phyloP scores from a whole-genome alignment of 2,329 filamentous ascomycete species.

The Arthrobotrys pseudoclavata region DNA sequence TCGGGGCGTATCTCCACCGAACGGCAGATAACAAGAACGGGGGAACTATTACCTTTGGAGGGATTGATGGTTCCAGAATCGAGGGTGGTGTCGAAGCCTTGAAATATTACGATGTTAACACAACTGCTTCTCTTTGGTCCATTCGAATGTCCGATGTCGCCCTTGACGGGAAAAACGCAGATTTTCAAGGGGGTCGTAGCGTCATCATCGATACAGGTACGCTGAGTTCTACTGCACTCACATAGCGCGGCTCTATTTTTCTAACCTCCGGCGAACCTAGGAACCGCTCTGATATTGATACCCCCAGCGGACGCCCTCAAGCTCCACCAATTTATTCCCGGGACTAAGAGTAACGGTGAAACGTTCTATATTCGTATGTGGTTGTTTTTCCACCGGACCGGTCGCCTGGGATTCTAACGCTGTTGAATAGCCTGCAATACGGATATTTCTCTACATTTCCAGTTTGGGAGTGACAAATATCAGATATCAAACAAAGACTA shows the following conservation, averaged over 20 bases:
- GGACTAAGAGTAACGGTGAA: slow-evolving; percentile 72
- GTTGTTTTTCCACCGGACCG: not conserved
- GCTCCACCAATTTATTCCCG: slow-evolving; percentile 78
- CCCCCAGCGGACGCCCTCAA: slow-evolving; percentile 76
- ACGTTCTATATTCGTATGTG: slow-evolving; percentile 70
- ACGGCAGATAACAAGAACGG: slow-evolving; percentile 75
- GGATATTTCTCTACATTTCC: slow-evolving; percentile 73
- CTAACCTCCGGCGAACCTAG: slow-evolving; percentile 8
- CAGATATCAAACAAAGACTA: slow-evolving; percentile 79
- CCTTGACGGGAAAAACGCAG: slow-evolving; percentile 73
- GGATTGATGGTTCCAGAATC: slow-evolving; percentile 72
- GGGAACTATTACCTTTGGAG: slow-evolving; percentile 83
- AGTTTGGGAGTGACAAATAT: slow-evolving; percentile 78
- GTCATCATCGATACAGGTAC: slow-evolving; percentile 82
- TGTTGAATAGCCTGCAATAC: slow-evolving; percentile 75
- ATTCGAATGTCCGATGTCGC: slow-evolving; percentile 77
- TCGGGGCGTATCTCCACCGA: slow-evolving; percentile 72
- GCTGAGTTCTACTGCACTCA: slow-evolving; percentile 70
- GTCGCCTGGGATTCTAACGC: not conserved
- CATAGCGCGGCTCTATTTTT: not conserved
- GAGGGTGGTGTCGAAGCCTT: slow-evolving; percentile 77
- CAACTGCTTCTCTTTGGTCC: slow-evolving; percentile 76
- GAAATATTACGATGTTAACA: slow-evolving; percentile 73
- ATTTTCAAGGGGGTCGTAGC: slow-evolving; percentile 69
- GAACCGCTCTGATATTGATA: slow-evolving; percentile 72